phyloP scores from a whole-genome alignment of 768 basidiomycete genomes.

The Rhodosporidiobolus odoratus region DNA sequence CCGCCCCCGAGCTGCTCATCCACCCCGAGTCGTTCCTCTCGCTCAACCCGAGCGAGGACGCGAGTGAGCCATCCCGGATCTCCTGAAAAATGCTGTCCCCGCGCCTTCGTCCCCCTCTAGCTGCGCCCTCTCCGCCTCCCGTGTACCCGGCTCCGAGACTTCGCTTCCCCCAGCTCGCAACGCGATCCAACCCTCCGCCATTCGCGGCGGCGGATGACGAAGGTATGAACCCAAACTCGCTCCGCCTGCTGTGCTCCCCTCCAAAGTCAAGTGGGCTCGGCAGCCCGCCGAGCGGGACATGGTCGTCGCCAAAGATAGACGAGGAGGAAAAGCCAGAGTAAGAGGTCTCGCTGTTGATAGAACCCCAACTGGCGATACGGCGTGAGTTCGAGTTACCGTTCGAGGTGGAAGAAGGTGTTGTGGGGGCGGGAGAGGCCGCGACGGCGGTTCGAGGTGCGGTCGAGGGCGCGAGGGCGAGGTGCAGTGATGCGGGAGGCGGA shows the following conservation, averaged over 20 bases:
- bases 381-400: not conserved
- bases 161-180: not conserved
- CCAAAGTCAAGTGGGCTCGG: constrained; percentile 17
- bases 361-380: constrained; percentile 31
- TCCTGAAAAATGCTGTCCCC: constrained; percentile 11
- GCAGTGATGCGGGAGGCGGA: too few relatives aligned
- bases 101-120: not conserved
- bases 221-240: constrained; percentile 28
- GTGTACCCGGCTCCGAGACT: not conserved
- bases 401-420: not conserved
- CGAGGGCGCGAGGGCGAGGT: too few relatives aligned
- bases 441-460: too few relatives aligned
- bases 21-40: not conserved
- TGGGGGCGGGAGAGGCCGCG: not conserved
- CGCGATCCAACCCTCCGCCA: too few relatives aligned
- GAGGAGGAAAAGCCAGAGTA: too few relatives aligned
- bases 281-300: constrained; percentile 7
- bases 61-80: not conserved
- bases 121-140: not conserved
- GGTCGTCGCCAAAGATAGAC: constrained; percentile 1
- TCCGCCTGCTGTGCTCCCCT: not conserved
- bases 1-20: not conserved
- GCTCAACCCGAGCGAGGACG: not conserved
- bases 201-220: not conserved
- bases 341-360: constrained; percentile 7